These are phyloP conservation scores for Cantharellus cinnabarinus DNA, from an alignment of 768 basidiomycete genomes.

Conservation along the genomic window DNA sequence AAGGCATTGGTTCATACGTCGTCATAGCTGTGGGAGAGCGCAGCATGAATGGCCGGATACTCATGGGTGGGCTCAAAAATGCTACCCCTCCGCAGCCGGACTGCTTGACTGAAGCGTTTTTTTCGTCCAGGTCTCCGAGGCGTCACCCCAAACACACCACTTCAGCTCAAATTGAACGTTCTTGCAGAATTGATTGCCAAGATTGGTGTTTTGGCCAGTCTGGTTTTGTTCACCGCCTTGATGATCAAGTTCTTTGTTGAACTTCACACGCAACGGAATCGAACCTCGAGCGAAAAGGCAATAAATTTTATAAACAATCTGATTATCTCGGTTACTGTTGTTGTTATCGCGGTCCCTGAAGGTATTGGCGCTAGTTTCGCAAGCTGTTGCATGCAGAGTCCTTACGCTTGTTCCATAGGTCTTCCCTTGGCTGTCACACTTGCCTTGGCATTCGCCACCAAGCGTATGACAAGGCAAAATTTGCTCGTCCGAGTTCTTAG, in stretches of 20 bases:
- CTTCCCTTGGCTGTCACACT: conserved; percentile 90
- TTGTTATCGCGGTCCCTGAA: conserved; percentile 79
- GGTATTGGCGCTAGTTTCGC: conserved; percentile 15
- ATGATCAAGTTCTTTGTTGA: conserved; percentile 94
- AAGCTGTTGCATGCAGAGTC: too few species aligned
- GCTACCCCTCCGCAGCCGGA: not conserved
- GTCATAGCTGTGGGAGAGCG: conserved; percentile 81
- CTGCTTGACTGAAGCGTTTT: not conserved
- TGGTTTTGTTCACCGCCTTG: conserved; percentile 57
- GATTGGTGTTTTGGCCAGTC: conserved; percentile 62
- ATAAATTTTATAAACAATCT: conserved; percentile 82
- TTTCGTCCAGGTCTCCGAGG: conserved; percentile 49
- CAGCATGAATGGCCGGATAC: conserved; percentile 90
- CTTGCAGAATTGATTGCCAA: conserved; percentile 96
- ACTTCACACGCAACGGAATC: conserved; percentile 41
- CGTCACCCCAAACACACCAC: conserved; percentile 74
- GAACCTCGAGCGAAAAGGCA: conserved; percentile 63
- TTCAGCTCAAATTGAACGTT: conserved; percentile 80
- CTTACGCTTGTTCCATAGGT: conserved; percentile 24
- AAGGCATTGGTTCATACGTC: conserved; percentile 85
- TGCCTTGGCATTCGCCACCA: conserved; percentile 91
- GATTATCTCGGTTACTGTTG: conserved; percentile 84
- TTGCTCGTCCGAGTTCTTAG: conserved; percentile 87
- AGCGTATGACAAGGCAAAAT: conserved; percentile 93
- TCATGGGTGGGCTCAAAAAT: conserved; percentile 55